Percentiles rank a stretch among this genome's conserved stretches.
Conservation (phyloP, 305 asterid species). For the Ilex paraguariensis region DNA sequence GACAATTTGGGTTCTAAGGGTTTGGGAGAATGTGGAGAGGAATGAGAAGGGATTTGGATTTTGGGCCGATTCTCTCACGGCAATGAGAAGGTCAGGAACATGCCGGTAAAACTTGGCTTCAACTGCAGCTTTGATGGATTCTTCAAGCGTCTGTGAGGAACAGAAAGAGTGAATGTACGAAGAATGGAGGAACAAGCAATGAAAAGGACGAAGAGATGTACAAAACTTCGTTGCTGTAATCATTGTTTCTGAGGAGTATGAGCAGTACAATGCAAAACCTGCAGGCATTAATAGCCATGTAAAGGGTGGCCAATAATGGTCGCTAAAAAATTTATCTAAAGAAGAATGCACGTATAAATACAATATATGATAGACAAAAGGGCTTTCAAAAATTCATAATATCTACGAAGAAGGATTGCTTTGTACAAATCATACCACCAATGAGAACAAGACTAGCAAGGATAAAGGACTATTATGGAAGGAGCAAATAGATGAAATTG, state of each 20-base stretch:
- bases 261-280: background rate
- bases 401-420: too few relatives aligned
- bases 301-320: too few relatives aligned
- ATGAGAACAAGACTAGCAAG: too few relatives aligned
- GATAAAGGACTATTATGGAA: too few relatives aligned
- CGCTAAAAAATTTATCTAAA: too few relatives aligned
- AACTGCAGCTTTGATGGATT: slow-evolving; percentile 46
- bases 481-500: too few relatives aligned
- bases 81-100: slow-evolving; percentile 53
- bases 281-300: background rate
- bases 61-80: slow-evolving; percentile 19
- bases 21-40: slow-evolving; percentile 39
- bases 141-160: slow-evolving; percentile 32
- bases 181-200: slow-evolving; percentile 15
- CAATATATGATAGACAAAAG: too few relatives aligned
- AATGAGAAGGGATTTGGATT: slow-evolving; percentile 58
- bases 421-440: too few relatives aligned
- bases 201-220: slow-evolving; percentile 5
- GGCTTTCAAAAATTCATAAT: too few relatives aligned
- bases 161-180: slow-evolving; percentile 24
- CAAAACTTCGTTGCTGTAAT: slow-evolving; percentile 10
- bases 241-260: background rate
- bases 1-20: slow-evolving; percentile 25
- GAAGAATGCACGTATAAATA: too few relatives aligned
- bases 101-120: slow-evolving; percentile 39